Base-by-base conservation (phyloP, 129 eudicot species). In the Chrysanthemum lavandulifolium region DNA sequence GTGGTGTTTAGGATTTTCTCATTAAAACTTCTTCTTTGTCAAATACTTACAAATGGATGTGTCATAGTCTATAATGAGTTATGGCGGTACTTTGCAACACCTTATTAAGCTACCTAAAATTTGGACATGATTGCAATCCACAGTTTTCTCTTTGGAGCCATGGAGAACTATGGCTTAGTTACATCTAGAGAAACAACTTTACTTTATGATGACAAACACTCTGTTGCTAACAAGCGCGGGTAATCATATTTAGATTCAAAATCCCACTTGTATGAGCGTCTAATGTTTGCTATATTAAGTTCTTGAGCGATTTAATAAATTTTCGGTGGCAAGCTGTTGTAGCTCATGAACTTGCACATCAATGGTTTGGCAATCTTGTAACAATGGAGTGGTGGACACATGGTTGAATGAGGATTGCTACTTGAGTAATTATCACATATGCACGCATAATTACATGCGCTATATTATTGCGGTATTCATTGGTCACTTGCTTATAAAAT, bases 311-410 rank as follows among this genome's bases (percentile, higher is more conserved):
- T 48, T 69, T 72, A 56, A 52, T 65, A 19, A 33, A 15, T 50
- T 36, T 82, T 65, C 83, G 98, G 98, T 92, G 76, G 91, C 98
- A 62, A 83, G n/a, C 86, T 73, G 96, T 89, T 71, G 96, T 95
- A 54, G 97, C 99, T 71, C 99, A 95, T 86, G 99, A 95, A 81
- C 91, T 95, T 79, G 97, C 97, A 52, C 99, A 95, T 67, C 99
- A 95, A 76, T 95, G 99, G 99, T 95, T 95, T 78, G 99, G 99
- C 53, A 95, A 95, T 86, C 97, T 95, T 71, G 99, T 95, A 48
- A 91, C 99, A 0, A 91, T 95, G 97, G 99, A 95, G 73, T 95
- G 99, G 99, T 95, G 97, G 99, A 95, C 99, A 3, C 96, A 91
- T 81, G 99, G 99, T 79, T 95, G 83, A 95, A 91, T 70, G 99